Evolutionary conservation across 208 protist genomes (phyloP).

Genomic region (Acanthamoeba rhysodes): DNA sequence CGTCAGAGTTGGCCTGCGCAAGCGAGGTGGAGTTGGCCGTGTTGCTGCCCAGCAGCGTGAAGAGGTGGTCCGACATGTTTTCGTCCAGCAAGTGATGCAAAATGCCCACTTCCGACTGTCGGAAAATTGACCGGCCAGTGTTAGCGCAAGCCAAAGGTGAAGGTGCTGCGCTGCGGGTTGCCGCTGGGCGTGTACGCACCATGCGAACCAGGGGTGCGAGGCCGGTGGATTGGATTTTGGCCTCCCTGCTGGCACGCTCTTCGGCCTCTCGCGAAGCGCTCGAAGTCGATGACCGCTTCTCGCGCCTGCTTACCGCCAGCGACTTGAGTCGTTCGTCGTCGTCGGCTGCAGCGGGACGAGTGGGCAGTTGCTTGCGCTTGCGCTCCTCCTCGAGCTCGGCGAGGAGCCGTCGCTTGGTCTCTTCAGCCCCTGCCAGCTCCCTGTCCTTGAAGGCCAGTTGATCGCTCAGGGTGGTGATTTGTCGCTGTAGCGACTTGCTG

Average conservation of each 20-base stretch:
- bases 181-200: background rate
- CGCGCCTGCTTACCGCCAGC: background rate
- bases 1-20: background rate
- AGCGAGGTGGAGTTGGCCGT: background rate
- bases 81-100: background rate
- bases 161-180: background rate
- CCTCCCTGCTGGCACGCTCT: background rate
- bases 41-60: background rate
- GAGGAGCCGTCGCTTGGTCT: background rate
- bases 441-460: background rate
- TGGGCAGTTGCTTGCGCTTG: background rate
- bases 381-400: background rate
- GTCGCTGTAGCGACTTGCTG: background rate
- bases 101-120: conserved; percentile 12
- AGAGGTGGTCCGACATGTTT: background rate
- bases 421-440: background rate
- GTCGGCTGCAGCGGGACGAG: background rate
- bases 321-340: background rate
- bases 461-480: background rate
- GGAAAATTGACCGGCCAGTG: background rate
- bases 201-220: background rate
- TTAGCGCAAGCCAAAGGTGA: background rate
- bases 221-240: background rate
- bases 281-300: background rate
- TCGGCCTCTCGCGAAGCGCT: background rate